Evolutionary conservation across 1,284 basidiomycete genomes (phyloP), one percentile per base, ranked within the genome.

Genomic region (Ustilago trichophora): DNA sequence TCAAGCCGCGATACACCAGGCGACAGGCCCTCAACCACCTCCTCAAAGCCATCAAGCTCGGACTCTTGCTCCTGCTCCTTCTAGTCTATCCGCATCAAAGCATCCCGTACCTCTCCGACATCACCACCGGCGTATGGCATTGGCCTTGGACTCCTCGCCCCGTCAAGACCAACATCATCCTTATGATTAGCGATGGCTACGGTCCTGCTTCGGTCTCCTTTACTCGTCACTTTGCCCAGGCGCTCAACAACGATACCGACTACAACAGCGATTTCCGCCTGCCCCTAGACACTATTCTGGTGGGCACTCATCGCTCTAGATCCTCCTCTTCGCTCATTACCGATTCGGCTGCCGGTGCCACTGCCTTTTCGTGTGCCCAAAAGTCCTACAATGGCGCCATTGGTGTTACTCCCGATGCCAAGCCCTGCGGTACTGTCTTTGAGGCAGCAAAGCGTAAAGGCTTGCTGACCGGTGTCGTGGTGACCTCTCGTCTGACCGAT

Each of bases 381-480:
- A 82, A 83, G 53, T 81, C 78, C 31, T 82, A 79, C 63, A 83
- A 83, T 57, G 82, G 82, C 19, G 82, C 75, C 0, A 82, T 83
- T 52, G 80, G 72, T 3, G 76, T 82, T 12, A 75, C 77, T 16
- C 44, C 59, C 4, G 58, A 68, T 13, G 63, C 62, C 27, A 53
- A 67, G 27, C 72, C 82, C 0, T 81, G 80, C 47, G 82, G 81
- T 7, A 83, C 82, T 5, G 64, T 83, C n/a, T 78, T 83, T 26
- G 82, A 83, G 56, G 81, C 82, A 6, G 81, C 82, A 1, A 78
- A 82, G 31, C 73, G 73, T 13, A 75, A 78, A 35, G 81, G 81
- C 2, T 75, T 77, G 38, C 21, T 75, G 4, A 83, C 82, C 19
- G 82, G 82, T 13, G 64, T 83, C 10, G 82, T 82, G 10, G 75